phyloP scores from a whole-genome alignment of 495 filamentous ascomycete species.

The Hyaloscypha bicolor region DNA sequence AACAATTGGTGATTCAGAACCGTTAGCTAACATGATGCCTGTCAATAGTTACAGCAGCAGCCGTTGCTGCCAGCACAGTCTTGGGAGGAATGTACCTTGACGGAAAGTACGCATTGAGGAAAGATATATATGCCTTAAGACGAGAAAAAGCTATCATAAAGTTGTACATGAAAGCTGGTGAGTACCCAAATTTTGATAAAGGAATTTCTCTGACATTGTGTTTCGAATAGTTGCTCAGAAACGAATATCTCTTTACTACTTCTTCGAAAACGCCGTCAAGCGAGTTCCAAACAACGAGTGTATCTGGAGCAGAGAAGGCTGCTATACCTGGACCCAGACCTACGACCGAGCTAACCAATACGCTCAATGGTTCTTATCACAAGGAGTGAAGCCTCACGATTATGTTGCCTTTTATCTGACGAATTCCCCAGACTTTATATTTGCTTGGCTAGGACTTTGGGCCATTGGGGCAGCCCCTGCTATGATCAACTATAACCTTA shows the following conservation, averaged over 20 bases:
- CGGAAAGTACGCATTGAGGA: slow-evolving; percentile 65
- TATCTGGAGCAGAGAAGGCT: slow-evolving; percentile 67
- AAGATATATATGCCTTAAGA: slow-evolving; percentile 54
- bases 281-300: slow-evolving; percentile 50
- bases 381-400: slow-evolving; percentile 65
- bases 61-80: slow-evolving; percentile 56
- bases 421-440: slow-evolving; percentile 70
- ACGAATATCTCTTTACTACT: slow-evolving; percentile 63
- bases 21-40: slow-evolving; percentile 1
- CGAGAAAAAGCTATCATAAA: slow-evolving; percentile 33
- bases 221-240: slow-evolving; percentile 46
- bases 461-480: slow-evolving; percentile 68
- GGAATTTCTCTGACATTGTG: not conserved
- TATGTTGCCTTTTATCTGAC: slow-evolving; percentile 70
- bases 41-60: slow-evolving; percentile 37
- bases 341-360: slow-evolving; percentile 61
- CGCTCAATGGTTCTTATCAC: slow-evolving; percentile 62
- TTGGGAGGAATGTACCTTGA: slow-evolving; percentile 65
- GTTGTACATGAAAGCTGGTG: slow-evolving; percentile 36
- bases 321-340: slow-evolving; percentile 64
- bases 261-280: slow-evolving; percentile 59
- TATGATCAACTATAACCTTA: slow-evolving; percentile 75
- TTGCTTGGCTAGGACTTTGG: slow-evolving; percentile 63
- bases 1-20: not conserved
- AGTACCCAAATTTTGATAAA: slow-evolving; percentile 28